Evolutionary conservation across 2,329 filamentous ascomycete species (phyloP).

Genomic region (Conoideocrella luteorostrata): DNA sequence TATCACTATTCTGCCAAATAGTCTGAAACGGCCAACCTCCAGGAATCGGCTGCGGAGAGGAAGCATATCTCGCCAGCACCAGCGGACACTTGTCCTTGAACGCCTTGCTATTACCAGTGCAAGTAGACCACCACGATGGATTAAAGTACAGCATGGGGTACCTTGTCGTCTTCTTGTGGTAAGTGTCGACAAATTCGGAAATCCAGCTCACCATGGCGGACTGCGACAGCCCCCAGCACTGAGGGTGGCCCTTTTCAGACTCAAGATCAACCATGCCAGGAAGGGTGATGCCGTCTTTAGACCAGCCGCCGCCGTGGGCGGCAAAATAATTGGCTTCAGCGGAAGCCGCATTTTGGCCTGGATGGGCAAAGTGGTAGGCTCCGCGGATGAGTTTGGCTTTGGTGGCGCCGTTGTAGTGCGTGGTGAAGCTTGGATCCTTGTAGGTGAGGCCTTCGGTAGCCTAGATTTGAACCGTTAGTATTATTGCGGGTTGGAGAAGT

Average conservation of each 20-base stretch:
- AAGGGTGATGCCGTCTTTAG: constrained; percentile 44
- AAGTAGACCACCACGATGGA: constrained; percentile 46
- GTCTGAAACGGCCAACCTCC: constrained; percentile 47
- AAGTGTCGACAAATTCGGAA: constrained; percentile 44
- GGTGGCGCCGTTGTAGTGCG: constrained; percentile 37
- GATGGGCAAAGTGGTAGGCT: constrained; percentile 49
- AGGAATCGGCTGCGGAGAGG: constrained; percentile 36
- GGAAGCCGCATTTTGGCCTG: constrained; percentile 31
- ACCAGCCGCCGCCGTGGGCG: constrained; percentile 48
- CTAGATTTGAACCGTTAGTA: constrained; percentile 20
- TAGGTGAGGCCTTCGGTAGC: constrained; percentile 47
- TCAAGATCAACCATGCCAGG: constrained; percentile 54
- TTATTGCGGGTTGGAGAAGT: not conserved
- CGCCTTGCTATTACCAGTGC: constrained; percentile 37
- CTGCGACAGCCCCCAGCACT: constrained; percentile 39
- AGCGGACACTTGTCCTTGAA: constrained; percentile 35
- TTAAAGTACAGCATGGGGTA: constrained; percentile 42
- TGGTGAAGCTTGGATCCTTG: constrained; percentile 37
- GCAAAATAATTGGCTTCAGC: constrained; percentile 47
- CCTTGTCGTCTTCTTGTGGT: constrained; percentile 32
- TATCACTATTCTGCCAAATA: constrained; percentile 33
- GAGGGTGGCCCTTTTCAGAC: constrained; percentile 23
- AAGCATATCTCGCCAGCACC: constrained; percentile 39
- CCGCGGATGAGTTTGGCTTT: constrained; percentile 46
- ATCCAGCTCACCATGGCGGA: constrained; percentile 47